Evolutionary conservation across 1,139 yeast genomes (phyloP).

Genomic region (Meyerozyma athensensis): DNA sequence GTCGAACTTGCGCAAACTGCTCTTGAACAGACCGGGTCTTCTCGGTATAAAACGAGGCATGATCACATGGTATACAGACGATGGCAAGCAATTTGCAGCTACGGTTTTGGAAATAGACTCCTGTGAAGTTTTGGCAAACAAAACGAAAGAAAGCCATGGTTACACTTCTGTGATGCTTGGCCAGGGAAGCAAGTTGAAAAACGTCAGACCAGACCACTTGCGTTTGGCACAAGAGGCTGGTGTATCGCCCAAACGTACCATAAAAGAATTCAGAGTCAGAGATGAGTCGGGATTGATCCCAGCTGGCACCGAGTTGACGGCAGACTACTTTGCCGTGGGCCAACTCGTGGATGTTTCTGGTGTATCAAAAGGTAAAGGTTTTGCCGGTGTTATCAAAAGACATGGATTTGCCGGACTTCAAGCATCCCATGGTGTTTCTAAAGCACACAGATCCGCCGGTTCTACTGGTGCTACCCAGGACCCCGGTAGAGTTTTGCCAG

Average conservation of each 20-base stretch:
- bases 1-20: slow-evolving; percentile 59
- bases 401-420: slow-evolving; percentile 87
- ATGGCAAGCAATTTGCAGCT: slow-evolving; percentile 69
- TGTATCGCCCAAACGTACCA: slow-evolving; percentile 75
- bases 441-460: slow-evolving; percentile 94
- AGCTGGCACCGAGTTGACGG: slow-evolving; percentile 72
- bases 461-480: slow-evolving; percentile 93
- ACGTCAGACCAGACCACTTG: slow-evolving; percentile 59
- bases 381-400: slow-evolving; percentile 97
- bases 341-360: slow-evolving; percentile 80
- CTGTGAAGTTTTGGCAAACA: slow-evolving; percentile 76
- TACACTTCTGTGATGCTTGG: slow-evolving; percentile 87
- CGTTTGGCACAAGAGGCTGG: slow-evolving; percentile 79
- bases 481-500: slow-evolving; percentile 95
- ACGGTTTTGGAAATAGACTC: slow-evolving; percentile 86
- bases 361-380: slow-evolving; percentile 90
- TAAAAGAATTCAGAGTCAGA: slow-evolving; percentile 76
- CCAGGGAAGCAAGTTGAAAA: slow-evolving; percentile 66
- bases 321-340: slow-evolving; percentile 81
- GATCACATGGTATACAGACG: slow-evolving; percentile 73
- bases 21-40: slow-evolving; percentile 77
- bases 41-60: slow-evolving; percentile 84
- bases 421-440: slow-evolving; percentile 95
- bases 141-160: slow-evolving; percentile 67
- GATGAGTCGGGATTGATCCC: slow-evolving; percentile 63